phyloP scores from a whole-genome alignment of 2,329 filamentous ascomycete species.

The Neonectria punicea region DNA sequence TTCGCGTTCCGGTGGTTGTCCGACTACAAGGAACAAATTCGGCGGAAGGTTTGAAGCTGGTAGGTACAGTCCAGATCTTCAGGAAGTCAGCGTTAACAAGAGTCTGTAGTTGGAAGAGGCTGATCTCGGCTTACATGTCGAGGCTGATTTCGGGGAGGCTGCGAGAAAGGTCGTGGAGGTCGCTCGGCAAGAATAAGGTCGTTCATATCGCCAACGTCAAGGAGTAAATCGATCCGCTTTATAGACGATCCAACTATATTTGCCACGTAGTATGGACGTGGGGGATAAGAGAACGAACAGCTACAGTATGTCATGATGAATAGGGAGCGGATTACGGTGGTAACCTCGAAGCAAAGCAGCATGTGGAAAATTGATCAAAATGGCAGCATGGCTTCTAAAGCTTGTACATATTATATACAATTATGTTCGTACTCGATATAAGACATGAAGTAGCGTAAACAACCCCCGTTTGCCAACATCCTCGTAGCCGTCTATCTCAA shows the following conservation, averaged over 20 bases:
- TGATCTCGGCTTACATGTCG: slow-evolving; percentile 49
- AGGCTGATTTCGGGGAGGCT: slow-evolving; percentile 52
- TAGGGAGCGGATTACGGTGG: neutral
- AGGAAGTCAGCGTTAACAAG: neutral
- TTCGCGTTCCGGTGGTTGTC: slow-evolving; percentile 57
- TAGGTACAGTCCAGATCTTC: slow-evolving; percentile 33
- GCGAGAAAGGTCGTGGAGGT: slow-evolving; percentile 49
- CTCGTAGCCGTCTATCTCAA: neutral
- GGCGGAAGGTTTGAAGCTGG: slow-evolving; percentile 52
- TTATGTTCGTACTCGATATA: slow-evolving; percentile 1
- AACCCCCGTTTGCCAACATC: neutral
- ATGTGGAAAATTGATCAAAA: neutral
- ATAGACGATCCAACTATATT: no score
- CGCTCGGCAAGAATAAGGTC: slow-evolving; percentile 26
- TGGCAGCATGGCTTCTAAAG: neutral
- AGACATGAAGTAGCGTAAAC: neutral
- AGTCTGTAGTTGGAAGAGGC: slow-evolving; percentile 48
- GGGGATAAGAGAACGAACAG: no score
- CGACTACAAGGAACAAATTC: slow-evolving; percentile 60
- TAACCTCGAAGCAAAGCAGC: neutral
- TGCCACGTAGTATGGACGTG: no score
- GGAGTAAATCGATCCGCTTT: neutral
- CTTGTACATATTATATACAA: neutral
- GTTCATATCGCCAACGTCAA: neutral
- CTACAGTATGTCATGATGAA: neutral